Percentiles rank a stretch among this genome's conserved stretches.
These are phyloP conservation scores for Psilocybe cubensis DNA, from an alignment of 768 basidiomycete species.

Conservation along the genomic window DNA sequence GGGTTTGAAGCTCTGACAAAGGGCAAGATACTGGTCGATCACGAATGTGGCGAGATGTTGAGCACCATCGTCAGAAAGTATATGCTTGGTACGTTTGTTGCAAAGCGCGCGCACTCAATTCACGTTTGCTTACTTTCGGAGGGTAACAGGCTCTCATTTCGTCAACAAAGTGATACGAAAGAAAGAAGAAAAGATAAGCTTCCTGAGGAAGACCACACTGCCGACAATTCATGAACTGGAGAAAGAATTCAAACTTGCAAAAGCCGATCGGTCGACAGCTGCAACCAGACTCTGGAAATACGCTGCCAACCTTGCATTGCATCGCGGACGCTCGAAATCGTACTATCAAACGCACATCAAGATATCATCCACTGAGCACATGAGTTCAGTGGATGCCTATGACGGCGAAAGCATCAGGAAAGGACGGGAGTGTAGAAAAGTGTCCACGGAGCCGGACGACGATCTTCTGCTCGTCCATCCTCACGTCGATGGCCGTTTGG, in stretches of 20 bases:
- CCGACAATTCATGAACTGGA: conserved; percentile 17
- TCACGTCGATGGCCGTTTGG: conserved; percentile 67
- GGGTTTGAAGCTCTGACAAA: conserved; percentile 75
- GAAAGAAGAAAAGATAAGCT: conserved; percentile 34
- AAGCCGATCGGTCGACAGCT: conserved; percentile 3
- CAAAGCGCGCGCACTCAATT: no score
- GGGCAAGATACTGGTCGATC: conserved; percentile 73
- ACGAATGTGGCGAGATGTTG: conserved; percentile 81
- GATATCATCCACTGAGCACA: conserved; percentile 69
- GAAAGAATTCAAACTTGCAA: conserved; percentile 4
- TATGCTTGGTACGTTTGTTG: conserved; percentile 74
- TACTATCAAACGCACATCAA: conserved; percentile 65
- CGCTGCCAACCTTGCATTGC: conserved; percentile 41
- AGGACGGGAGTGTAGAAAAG: conserved; percentile 29
- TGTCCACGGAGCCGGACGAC: conserved; percentile 32
- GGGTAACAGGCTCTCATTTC: conserved; percentile 69
- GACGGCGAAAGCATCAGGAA: conserved; percentile 56
- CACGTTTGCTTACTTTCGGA: not conserved
- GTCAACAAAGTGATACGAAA: conserved; percentile 65
- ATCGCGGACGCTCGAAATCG: conserved; percentile 47
- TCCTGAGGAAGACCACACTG: conserved; percentile 43
- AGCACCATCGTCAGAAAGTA: conserved; percentile 83
- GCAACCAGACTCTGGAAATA: conserved; percentile 52
- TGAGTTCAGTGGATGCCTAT: conserved; percentile 77
- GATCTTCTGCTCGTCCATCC: conserved; percentile 66